A percentile compares a stretch with the other conserved stretches of the same genome.
Conservation (phyloP, 257 asterid genomes). For the Solanum boliviense region DNA sequence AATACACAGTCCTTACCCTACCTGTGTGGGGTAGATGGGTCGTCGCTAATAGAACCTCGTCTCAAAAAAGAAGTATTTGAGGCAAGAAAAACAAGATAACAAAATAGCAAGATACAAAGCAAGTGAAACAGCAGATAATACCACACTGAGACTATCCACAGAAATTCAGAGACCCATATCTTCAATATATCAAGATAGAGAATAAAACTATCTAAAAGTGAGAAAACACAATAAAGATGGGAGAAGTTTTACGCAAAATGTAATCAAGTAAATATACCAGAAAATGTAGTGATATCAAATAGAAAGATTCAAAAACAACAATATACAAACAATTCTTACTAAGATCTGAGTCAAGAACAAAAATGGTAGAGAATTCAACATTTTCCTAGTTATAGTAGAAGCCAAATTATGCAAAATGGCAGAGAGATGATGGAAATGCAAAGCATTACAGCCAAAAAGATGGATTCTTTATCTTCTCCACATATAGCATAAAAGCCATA, state of each 20-base stretch:
- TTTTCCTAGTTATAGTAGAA: neutral
- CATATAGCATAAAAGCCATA: neutral
- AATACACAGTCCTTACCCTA: neutral
- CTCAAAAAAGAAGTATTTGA: neutral
- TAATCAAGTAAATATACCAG: neutral
- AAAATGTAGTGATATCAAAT: neutral
- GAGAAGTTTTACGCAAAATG: neutral
- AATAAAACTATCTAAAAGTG: neutral
- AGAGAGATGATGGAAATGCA: neutral
- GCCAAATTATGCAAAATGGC: neutral
- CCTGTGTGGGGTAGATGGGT: neutral
- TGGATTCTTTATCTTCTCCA: neutral
- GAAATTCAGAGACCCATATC: neutral
- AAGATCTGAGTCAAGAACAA: neutral
- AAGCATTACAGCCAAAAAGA: neutral
- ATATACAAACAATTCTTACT: neutral
- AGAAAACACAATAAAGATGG: neutral
- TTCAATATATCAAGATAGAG: neutral
- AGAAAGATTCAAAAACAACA: neutral
- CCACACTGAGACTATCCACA: neutral
- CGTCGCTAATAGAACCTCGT: neutral
- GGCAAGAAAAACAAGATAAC: neutral
- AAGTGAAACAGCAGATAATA: neutral
- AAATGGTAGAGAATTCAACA: neutral
- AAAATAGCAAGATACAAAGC: neutral